Conservation (phyloP, 148 eudicot genomes). For the Cornus florida region DNA sequence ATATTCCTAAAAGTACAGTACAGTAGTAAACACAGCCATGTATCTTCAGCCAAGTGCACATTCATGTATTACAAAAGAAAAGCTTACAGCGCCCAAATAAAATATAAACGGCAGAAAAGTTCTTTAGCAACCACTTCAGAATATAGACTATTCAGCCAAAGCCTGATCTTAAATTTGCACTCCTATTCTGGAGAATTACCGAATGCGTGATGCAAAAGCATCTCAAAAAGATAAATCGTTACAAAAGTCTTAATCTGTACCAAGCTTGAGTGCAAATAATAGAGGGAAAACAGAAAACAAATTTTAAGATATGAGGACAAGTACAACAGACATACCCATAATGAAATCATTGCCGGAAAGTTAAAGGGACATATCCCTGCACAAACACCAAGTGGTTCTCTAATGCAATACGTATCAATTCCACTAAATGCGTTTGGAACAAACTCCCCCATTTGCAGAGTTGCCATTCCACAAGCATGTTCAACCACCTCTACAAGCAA, state of each 20-base stretch:
- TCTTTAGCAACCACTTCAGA: not conserved
- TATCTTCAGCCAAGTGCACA: not conserved
- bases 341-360: slow-evolving; percentile 53
- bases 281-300: not conserved
- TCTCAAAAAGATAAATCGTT: not conserved
- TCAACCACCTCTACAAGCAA: slow-evolving; percentile 55
- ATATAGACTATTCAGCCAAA: not conserved
- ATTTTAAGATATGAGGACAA: not conserved
- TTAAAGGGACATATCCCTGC: slow-evolving; percentile 61
- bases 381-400: slow-evolving; percentile 70
- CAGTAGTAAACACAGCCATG: not conserved
- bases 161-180: not conserved
- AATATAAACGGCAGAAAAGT: not conserved
- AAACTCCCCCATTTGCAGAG: slow-evolving; percentile 54
- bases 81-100: not conserved
- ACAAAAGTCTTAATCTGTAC: not conserved
- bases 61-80: not conserved
- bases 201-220: not conserved
- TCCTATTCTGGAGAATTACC: not conserved
- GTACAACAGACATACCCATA: slow-evolving; percentile 44
- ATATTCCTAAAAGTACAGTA: not conserved
- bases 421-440: slow-evolving; percentile 50
- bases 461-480: slow-evolving; percentile 62
- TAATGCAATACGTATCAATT: slow-evolving; percentile 44
- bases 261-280: not conserved